A percentile compares a stretch with the other conserved stretches of the same genome.
Conservation (phyloP, 2,329 filamentous ascomycete genomes). For the Colletotrichum navitas region DNA sequence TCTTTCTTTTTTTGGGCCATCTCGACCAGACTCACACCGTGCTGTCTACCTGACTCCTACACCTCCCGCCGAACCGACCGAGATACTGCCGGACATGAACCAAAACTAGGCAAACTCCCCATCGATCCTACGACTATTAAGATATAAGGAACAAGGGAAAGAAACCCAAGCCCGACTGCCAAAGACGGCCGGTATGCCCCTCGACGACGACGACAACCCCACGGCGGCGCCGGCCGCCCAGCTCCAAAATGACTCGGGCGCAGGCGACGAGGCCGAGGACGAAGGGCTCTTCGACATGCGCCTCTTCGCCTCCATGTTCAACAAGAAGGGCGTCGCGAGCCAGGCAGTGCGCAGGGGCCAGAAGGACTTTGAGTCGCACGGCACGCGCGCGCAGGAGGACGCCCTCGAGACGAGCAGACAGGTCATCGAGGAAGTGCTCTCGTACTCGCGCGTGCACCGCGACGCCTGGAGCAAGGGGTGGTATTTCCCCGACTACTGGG, state of each 20-base stretch:
- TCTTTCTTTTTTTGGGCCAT: background rate
- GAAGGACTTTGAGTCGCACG: constrained; percentile 97
- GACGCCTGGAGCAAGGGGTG: constrained; percentile 77
- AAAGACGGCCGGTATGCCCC: constrained; percentile 51
- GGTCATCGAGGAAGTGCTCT: constrained; percentile 90
- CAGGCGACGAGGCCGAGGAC: constrained; percentile 71
- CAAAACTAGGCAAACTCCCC: background rate
- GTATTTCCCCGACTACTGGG: constrained; percentile 77
- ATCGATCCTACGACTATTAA: background rate
- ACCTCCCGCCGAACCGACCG: background rate
- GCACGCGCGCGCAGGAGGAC: constrained; percentile 83
- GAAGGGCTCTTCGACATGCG: constrained; percentile 92
- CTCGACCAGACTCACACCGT: constrained; percentile 9
- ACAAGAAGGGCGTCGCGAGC: constrained; percentile 63
- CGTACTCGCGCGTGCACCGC: constrained; percentile 81
- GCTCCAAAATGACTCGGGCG: constrained; percentile 44
- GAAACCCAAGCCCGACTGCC: background rate
- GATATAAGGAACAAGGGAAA: background rate
- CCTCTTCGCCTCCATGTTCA: constrained; percentile 70
- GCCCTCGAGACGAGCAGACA: constrained; percentile 83
- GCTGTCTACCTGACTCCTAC: background rate
- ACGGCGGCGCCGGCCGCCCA: constrained; percentile 39
- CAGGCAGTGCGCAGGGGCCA: constrained; percentile 89
- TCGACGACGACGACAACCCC: constrained; percentile 58
- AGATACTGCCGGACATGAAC: background rate